Evolutionary conservation across 2,329 filamentous ascomycete genomes (phyloP), one percentile per base, ranked within the genome.

Genomic region (Pseudogymnoascus sp.): DNA sequence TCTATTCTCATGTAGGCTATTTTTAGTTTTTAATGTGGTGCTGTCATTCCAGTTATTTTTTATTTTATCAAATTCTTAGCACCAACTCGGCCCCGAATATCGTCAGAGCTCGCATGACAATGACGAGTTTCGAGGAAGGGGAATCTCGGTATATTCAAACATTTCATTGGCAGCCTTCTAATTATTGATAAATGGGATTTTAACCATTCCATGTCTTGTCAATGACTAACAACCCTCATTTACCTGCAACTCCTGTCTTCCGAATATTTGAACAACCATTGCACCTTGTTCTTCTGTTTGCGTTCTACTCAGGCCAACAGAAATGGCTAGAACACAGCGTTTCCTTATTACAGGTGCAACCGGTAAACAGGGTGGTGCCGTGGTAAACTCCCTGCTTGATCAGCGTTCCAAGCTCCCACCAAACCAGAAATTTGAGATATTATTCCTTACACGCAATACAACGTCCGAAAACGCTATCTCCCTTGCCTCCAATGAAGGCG

Each of bases 381-480:
- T 72, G 25, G 65, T 73, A 50, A 65, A 65, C 28, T 50, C 43
- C 25, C 7, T 50, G 43, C 7, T 50, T 8, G 43, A 50, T 8
- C 11, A 62, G 62, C 16, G 62, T 69, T 25, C 59, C 67, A 60
- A 47, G 63, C 43, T 64, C 12, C 64, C 43, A 63, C 22, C 30
- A 18, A 18, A 25, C 14, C 38, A 50, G 14, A 35, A 59, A 62
- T 77, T 76, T 63, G 74, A 75, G n/a, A 78, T 84, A 54, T 73
- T 82, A 22, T 81, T 80, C 7, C 72, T 83, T 6, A 82, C 81
- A 1, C 78, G 80, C 62, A 75, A 82, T 63, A 64, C 74, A 1
- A 65, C 70, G 12, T 80, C 78, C 0, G 34, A 68, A 1, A 71
- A 71, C 0, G 78, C 80, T 2, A 71, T 78, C 66, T 71, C 71